Evolutionary conservation across 2,329 filamentous ascomycete species (phyloP), one percentile per base, ranked within the genome.

Genomic region (Tricladium varicosporioides): DNA sequence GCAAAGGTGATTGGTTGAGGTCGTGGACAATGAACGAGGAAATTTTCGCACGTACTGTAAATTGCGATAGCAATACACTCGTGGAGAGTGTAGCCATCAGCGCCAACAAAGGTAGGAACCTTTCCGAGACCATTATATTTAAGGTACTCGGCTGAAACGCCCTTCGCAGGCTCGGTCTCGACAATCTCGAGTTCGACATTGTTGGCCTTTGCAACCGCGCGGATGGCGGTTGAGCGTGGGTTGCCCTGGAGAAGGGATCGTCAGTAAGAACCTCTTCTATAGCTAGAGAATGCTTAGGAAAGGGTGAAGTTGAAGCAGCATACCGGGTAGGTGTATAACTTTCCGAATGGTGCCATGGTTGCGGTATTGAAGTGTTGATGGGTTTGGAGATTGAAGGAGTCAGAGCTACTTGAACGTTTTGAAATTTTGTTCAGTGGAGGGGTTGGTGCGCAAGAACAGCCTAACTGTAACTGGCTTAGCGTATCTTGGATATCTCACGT

Each of bases 201-300:
- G 80, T 97, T 97, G 80, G 91, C 92, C 88, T 99, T 97, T 71
- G 94, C 94, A 73, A 97, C 91, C 70, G 91, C 92, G 76, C 88
- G 85, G 78, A 96, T 89, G 75, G 87, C 87, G 72, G 88, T 89
- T 76, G 88, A 89, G 82, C 93, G 92, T 78, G 89, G 82, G 85
- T 97, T 96, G 74, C 83, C 84, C 92, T 97, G 73, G 59, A 67
- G 44, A 50, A 27, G 22, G 53, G 51, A 55, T 63, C 60, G 56
- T 63, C 49, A 60, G 65, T 47, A 51, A 27, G 43, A 27, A 10
- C 22, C 7, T 27, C 22, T 19, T 16, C n/a, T n/a, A 10, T 33
- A 19, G 27, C 42, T 42, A 40, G 42, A 47, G n/a, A 47, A 49
- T 47, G 40, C n/a, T 9, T 33, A 47, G 10, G 5, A 16, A 13